phyloP scores from a whole-genome alignment of 345 rosid species.

The Aegle marmelos region DNA sequence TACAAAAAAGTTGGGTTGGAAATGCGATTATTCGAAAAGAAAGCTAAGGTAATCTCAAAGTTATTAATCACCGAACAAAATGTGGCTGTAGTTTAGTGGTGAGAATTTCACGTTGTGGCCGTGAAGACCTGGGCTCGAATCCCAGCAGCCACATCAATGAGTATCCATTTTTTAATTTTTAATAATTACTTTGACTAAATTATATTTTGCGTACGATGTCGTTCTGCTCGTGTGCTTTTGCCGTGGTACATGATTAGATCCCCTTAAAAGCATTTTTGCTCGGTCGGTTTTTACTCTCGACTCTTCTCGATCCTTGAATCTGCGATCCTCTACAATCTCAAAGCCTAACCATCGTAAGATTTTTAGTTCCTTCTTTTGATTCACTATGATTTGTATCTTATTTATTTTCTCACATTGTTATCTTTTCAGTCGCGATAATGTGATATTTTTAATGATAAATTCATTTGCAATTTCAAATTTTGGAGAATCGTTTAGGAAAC shows the following conservation, averaged over 20 bases:
- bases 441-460: background rate
- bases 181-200: too few relatives aligned
- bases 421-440: background rate
- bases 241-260: too few relatives aligned
- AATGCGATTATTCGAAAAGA: too few relatives aligned
- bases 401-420: background rate
- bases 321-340: conserved; percentile 1
- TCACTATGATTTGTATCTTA: background rate
- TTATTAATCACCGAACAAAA: background rate
- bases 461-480: background rate
- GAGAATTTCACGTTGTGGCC: conserved; percentile 66
- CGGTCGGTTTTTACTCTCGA: background rate
- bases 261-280: too few relatives aligned
- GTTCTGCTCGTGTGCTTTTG: too few relatives aligned
- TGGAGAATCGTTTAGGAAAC: background rate
- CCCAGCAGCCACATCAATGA: conserved; percentile 49
- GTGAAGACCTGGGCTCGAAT: conserved; percentile 67
- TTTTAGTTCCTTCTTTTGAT: background rate
- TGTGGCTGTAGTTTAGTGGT: conserved; percentile 72
- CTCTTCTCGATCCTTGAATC: background rate
- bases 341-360: background rate
- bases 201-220: too few relatives aligned
- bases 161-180: too few relatives aligned
- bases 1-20: too few relatives aligned
- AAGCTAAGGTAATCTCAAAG: too few relatives aligned